Evolutionary conservation across 2,329 filamentous ascomycete genomes (phyloP).

Genomic region (Penicillium sp.): DNA sequence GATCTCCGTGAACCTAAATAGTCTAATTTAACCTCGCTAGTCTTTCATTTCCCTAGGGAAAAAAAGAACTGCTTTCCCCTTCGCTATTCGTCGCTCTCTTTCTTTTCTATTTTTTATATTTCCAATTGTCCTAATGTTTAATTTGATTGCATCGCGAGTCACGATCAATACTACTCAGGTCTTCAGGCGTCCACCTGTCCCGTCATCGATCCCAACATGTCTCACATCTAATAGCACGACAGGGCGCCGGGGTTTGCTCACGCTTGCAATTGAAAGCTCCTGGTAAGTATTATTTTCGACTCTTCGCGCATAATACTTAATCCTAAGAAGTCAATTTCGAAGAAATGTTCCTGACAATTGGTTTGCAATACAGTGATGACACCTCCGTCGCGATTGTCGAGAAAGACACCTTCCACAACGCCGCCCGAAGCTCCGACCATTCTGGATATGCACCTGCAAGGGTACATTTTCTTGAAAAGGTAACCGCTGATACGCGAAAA

Average conservation of each 20-base stretch:
- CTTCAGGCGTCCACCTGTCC: not conserved
- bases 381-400: slow-evolving; percentile 82
- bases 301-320: not conserved
- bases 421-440: not conserved
- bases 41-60: not conserved
- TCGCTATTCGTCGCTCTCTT: not conserved
- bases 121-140: slow-evolving; percentile 1
- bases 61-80: not conserved
- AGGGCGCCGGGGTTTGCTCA: slow-evolving; percentile 29
- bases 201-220: not conserved
- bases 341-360: not conserved
- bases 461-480: slow-evolving; percentile 73
- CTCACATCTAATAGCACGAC: not conserved
- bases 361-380: slow-evolving; percentile 63
- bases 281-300: slow-evolving; percentile 27
- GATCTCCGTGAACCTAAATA: not conserved
- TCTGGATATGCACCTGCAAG: slow-evolving; percentile 38
- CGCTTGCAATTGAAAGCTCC: slow-evolving; percentile 46
- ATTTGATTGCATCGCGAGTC: not conserved
- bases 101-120: not conserved
- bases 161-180: not conserved
- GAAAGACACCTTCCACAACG: slow-evolving; percentile 35
- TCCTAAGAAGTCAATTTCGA: not conserved
- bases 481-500: slow-evolving; percentile 72
- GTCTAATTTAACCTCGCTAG: slow-evolving; percentile 1